Base-by-base conservation (phyloP, 2,329 filamentous ascomycete genomes). In the Diaporthe sp. region DNA sequence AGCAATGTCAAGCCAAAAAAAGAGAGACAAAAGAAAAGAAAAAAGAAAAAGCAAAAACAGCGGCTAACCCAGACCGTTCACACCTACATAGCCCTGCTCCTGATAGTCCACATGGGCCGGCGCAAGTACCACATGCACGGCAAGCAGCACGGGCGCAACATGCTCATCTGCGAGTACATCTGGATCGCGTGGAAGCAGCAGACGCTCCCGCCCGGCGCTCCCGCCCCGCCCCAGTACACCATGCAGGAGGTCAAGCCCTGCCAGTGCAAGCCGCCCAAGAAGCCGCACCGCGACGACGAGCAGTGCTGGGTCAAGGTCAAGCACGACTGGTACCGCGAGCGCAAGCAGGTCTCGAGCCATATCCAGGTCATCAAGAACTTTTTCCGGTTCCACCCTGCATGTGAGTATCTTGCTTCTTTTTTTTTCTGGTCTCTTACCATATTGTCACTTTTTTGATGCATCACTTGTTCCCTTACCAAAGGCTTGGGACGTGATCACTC, bases 281-380 rank as follows among this genome's bases (percentile, higher is more conserved):
- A 77, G 77, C 38, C 77, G 77, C 58, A 79, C 78, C 8, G 80
- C 81, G 71, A 78, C 77, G 22, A 80, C 80, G 79, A 82, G 81
- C 22, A 84, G 86, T 72, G 70, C 57, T 72, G 70, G 70, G 78
- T 81, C 0, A 71, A 74, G 42, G 73, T 74, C 57, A 74, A 66
- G 38, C 74, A 76, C 42, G 58, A 66, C 19, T 74, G 74, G 74
- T 76, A 72, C 72, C 80, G 76, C 80, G 86, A 77, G 79, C 86
- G 90, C 73, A 93, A 93, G 81, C 91, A 92, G 79, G 90, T 93
- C 7, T 93, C 91, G 3, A 93, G 91, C 80, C 92, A 93, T 79
- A 93, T 93, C 79, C 92, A 94, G 80, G 92, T 94, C 19, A 84
- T 93, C 72, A 93, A 93, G 84, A 90, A 89, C 69, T 92, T 93